A percentile compares a stretch with the other conserved stretches of the same genome.
Conservation (phyloP, 768 basidiomycete genomes). For the Russula griseocarnosa region DNA sequence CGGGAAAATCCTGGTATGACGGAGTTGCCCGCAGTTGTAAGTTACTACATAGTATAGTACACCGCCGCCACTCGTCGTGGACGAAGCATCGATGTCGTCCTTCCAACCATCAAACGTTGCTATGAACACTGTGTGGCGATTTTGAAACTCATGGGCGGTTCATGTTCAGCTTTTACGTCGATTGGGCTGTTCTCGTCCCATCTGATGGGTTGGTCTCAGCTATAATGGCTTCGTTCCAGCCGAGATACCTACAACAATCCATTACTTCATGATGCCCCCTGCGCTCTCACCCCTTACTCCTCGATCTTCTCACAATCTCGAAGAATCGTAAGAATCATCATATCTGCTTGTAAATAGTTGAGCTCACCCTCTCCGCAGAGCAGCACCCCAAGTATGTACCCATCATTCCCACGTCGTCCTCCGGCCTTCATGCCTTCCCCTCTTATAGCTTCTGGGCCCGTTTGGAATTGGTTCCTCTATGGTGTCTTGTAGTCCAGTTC, state of each 20-base stretch:
- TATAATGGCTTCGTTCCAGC: conserved; percentile 1
- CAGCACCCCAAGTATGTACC: conserved; percentile 11
- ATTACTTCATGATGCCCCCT: not conserved
- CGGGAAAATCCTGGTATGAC: too few species aligned
- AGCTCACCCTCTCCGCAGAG: not conserved
- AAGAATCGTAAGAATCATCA: not conserved
- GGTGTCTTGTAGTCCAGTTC: too few species aligned
- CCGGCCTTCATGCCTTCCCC: not conserved
- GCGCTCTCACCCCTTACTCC: too few species aligned
- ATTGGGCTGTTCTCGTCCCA: too few species aligned
- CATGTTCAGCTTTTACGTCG: too few species aligned
- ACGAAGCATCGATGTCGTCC: not conserved
- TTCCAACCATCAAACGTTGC: not conserved
- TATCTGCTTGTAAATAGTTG: not conserved
- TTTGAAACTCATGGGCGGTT: too few species aligned
- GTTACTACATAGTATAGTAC: too few species aligned
- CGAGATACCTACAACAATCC: too few species aligned
- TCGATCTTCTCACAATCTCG: not conserved
- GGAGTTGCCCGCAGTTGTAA: too few species aligned
- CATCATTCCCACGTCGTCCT: not conserved
- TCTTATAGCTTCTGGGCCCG: too few species aligned
- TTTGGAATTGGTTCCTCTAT: too few species aligned
- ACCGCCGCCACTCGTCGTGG: too few species aligned
- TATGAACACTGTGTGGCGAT: not conserved
- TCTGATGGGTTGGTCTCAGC: not conserved